Percentiles rank a stretch among this genome's conserved stretches.
These are phyloP conservation scores for Toxicodendron radicans DNA, from an alignment of 345 rosid species.

Conservation along the genomic window DNA sequence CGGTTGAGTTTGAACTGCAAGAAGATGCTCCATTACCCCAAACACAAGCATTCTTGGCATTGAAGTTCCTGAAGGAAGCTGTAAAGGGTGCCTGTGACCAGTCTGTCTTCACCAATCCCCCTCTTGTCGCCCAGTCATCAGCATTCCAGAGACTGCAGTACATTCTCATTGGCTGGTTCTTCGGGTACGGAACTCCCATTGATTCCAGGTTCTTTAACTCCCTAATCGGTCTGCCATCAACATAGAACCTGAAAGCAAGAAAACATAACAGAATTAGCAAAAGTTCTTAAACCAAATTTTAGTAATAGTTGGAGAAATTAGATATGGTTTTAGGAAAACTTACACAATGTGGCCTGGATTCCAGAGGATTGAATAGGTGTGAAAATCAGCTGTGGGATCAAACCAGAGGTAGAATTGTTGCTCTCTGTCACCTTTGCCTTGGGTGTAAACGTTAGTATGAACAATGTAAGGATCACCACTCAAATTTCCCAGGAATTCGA, in stretches of 20 bases:
- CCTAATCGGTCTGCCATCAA: slow-evolving; percentile 51
- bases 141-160: slow-evolving; percentile 68
- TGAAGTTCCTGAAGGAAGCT: slow-evolving; percentile 44
- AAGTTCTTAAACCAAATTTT: background rate
- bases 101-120: slow-evolving; percentile 62
- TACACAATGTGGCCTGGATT: slow-evolving; percentile 57
- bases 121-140: slow-evolving; percentile 69
- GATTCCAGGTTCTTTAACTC: slow-evolving; percentile 58
- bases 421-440: slow-evolving; percentile 71
- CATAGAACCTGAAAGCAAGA: slow-evolving; percentile 36
- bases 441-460: slow-evolving; percentile 65
- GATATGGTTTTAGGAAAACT: slow-evolving; percentile 13
- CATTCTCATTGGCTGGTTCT: slow-evolving; percentile 56
- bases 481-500: slow-evolving; percentile 75
- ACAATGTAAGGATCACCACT: slow-evolving; percentile 63
- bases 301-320: background rate
- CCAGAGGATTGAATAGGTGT: slow-evolving; percentile 74
- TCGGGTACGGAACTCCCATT: slow-evolving; percentile 48
- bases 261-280: background rate
- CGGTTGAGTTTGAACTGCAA: slow-evolving; percentile 22
- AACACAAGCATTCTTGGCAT: slow-evolving; percentile 36
- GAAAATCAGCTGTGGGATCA: slow-evolving; percentile 66
- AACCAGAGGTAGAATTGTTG: slow-evolving; percentile 77
- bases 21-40: slow-evolving; percentile 24
- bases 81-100: slow-evolving; percentile 54